Evolutionary conservation across 31 red algal genomes (phyloP).

Genomic region (Odonthalia washingtoniensis): DNA sequence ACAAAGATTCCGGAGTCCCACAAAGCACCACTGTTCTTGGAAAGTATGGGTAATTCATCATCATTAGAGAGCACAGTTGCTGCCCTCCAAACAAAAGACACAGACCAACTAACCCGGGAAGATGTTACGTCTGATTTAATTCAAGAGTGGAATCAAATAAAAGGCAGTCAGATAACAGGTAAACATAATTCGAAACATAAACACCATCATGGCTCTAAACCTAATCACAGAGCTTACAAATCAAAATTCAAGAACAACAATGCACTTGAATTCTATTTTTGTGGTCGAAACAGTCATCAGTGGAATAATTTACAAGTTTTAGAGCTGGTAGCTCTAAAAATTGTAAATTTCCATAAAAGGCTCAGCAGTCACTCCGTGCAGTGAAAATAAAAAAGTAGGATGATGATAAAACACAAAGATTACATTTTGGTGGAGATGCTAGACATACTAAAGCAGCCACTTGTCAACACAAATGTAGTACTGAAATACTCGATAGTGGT

Average conservation of each 20-base stretch:
- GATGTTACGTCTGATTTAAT: background rate
- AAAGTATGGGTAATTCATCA: background rate
- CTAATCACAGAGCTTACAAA: background rate
- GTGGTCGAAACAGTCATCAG: background rate
- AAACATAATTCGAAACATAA: background rate
- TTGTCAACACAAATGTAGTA: background rate
- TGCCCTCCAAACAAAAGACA: background rate
- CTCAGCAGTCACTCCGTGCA: background rate
- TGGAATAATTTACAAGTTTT: background rate
- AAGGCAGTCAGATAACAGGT: background rate
- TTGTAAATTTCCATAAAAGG: background rate
- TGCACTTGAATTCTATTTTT: background rate
- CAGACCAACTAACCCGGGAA: background rate
- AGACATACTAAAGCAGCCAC: background rate
- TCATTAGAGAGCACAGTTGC: background rate
- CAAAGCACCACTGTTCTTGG: conserved; percentile 5
- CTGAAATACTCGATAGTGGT: background rate
- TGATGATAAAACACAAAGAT: background rate
- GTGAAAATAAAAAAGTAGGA: background rate
- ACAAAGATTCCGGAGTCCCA: background rate
- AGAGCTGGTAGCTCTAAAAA: background rate
- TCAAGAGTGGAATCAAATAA: conserved; percentile 9
- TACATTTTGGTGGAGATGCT: background rate
- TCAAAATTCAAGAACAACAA: background rate
- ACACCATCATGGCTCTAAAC: background rate